Evolutionary conservation across 2,329 filamentous ascomycete genomes (phyloP).

Genomic region (Pseudogymnoascus sp.): DNA sequence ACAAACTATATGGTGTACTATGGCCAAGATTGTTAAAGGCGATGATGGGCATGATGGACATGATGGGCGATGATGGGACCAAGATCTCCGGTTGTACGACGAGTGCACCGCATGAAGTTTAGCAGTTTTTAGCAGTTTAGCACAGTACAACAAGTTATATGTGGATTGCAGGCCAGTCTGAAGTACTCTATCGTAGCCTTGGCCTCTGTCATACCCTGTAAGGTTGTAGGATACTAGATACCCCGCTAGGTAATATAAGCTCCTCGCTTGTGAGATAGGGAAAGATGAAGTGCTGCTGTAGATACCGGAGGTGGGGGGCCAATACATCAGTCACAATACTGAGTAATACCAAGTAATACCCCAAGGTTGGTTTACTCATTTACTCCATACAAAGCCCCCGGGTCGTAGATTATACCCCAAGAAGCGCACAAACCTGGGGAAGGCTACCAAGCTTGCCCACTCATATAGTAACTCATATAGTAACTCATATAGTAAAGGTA

Average conservation of each 20-base stretch:
- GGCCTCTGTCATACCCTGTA: neutral
- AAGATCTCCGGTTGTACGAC: neutral
- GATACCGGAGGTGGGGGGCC: constrained; percentile 2
- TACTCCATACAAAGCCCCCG: neutral
- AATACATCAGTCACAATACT: constrained; percentile 7
- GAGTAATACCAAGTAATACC: neutral
- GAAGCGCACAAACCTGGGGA: neutral
- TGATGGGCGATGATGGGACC: neutral
- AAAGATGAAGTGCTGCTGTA: neutral
- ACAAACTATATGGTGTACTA: neutral
- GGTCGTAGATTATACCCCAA: neutral
- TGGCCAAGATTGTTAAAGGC: neutral
- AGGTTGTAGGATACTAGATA: neutral
- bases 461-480: neutral
- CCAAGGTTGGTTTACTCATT: no score
- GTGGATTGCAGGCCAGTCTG: neutral
- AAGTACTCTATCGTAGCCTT: neutral
- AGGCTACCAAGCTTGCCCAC: neutral
- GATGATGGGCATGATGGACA: neutral
- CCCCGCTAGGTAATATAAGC: constrained; percentile 7
- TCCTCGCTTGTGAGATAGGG: constrained; percentile 7
- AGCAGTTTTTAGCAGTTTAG: neutral
- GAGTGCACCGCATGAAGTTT: neutral
- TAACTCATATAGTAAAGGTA: neutral
- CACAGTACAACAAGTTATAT: neutral